Base-by-base conservation (phyloP, 2,329 filamentous ascomycete genomes). In the Penicillium sp. region DNA sequence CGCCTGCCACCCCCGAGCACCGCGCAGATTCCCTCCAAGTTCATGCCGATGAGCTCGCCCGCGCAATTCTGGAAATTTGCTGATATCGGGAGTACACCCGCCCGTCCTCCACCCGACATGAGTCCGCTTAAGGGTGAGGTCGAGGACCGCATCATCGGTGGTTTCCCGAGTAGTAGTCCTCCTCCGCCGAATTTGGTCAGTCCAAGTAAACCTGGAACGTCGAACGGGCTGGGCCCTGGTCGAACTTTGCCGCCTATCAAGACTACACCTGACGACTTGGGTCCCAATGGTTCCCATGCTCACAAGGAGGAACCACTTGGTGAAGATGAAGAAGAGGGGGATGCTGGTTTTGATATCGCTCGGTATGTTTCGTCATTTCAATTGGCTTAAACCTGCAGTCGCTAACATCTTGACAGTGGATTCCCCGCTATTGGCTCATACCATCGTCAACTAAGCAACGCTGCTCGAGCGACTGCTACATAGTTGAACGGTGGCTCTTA, bases 1-100 rank as follows among this genome's bases (percentile, higher is more conserved):
- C 73, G 73, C 8, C 69, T 79, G 5, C 77, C 76, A 11, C 77
- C 77, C 7, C 78, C 78, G 0, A 79, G 76, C 59, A 80, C 78
- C 2, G 74, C 76, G 3, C 77, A 78, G 50, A 72, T 78, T 14
- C 78, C 78, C 1, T 79, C 76, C 18, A 79, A 78, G 58, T 79
- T 79, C 61, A 79, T 80, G 77, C 76, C 77, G 4, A 76, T 79
- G 69, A 79, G 77, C 55, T 79, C 76, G 4, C 78, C 78, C 1
- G 77, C 77, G 4, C 76, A 79, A 41, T 80, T 79, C 62, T 80
- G 77, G 77, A 79, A 78, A 50, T 76, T 77, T 40, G 75, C 73
- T 18, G 73, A 75, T 54, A 76, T 79, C 50, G 75, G 74, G 11
- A 77, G 74, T 57, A 78, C 75, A 1, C 75, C 76, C n/a, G 75